Conservation (phyloP, 1,139 yeast species). For the Candida pseudoviswanathii region DNA sequence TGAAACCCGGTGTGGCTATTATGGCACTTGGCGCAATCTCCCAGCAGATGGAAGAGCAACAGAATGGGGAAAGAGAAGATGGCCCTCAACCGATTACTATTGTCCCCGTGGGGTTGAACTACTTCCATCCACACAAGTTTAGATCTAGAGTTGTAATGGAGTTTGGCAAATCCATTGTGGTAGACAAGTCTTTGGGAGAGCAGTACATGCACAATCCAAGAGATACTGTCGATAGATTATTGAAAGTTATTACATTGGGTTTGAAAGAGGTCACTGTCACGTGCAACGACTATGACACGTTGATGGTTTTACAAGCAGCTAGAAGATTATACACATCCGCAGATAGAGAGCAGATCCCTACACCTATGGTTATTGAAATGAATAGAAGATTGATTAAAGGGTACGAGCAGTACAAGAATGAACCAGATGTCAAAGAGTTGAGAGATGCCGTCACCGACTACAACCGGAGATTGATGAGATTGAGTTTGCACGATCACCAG, state of each 20-base stretch:
- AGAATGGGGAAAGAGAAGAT: conserved; percentile 5
- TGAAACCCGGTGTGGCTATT: conserved; percentile 51
- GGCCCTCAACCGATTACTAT: conserved; percentile 37
- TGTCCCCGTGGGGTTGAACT: conserved; percentile 51
- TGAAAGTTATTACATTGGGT: conserved; percentile 72
- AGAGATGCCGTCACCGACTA: conserved; percentile 38
- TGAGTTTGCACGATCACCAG: conserved; percentile 49
- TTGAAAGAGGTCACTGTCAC: conserved; percentile 88
- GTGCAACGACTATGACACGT: conserved; percentile 91
- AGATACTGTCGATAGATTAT: conserved; percentile 68
- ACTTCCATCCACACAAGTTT: conserved; percentile 49
- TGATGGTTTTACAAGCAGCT: conserved; percentile 94
- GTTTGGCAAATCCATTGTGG: conserved; percentile 47
- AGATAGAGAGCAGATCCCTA: conserved; percentile 37
- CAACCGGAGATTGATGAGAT: conserved; percentile 32
- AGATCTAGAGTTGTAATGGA: conserved; percentile 51
- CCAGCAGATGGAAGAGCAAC: conserved; percentile 20
- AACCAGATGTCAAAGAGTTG: conserved; percentile 37
- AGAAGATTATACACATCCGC: conserved; percentile 43
- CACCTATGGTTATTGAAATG: conserved; percentile 50
- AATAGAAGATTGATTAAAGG: conserved; percentile 45
- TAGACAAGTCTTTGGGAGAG: conserved; percentile 31
- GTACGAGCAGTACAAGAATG: conserved; percentile 37
- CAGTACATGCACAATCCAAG: conserved; percentile 47
- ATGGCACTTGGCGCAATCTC: conserved; percentile 52